Conservation (phyloP, 208 protist species). For the Wallacemonas sp. region DNA sequence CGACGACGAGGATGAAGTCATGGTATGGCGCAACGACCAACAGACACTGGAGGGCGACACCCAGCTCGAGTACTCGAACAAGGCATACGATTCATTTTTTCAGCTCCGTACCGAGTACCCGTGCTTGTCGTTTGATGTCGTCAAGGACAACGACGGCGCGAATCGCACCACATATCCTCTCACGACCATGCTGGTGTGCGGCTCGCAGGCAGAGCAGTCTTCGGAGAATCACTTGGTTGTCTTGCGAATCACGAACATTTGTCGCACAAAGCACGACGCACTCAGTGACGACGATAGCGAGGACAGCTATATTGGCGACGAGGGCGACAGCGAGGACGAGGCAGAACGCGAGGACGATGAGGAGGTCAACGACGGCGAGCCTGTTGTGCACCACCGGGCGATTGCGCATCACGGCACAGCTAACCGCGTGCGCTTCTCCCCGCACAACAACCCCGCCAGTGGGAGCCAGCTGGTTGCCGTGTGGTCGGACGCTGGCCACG, state of each 20-base stretch:
- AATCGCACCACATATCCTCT: slow-evolving; percentile 90
- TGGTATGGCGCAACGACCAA: slow-evolving; percentile 48
- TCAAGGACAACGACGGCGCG: slow-evolving; percentile 55
- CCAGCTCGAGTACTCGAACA: slow-evolving; percentile 80
- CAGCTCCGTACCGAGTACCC: slow-evolving; percentile 89
- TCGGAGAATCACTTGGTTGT: slow-evolving; percentile 94
- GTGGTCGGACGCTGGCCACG: slow-evolving; percentile 94
- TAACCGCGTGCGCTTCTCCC: slow-evolving; percentile 91
- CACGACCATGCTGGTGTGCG: slow-evolving; percentile 91
- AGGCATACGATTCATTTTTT: slow-evolving; percentile 90
- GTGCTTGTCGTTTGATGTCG: slow-evolving; percentile 84
- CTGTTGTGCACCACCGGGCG: slow-evolving; percentile 76
- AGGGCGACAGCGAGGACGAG: slow-evolving; percentile 48
- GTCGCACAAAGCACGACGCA: slow-evolving; percentile 92
- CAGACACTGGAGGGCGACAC: slow-evolving; percentile 9
- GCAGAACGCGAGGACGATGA: slow-evolving; percentile 78
- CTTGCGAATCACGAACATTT: slow-evolving; percentile 92
- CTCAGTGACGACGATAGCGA: slow-evolving; percentile 90
- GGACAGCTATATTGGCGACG: slow-evolving; percentile 82
- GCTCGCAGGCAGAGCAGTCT: slow-evolving; percentile 93
- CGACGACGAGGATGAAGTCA: slow-evolving; percentile 20
- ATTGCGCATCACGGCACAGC: slow-evolving; percentile 87
- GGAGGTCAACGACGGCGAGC: slow-evolving; percentile 82
- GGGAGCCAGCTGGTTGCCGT: slow-evolving; percentile 87
- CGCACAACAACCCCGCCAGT: slow-evolving; percentile 54